Base-by-base conservation (phyloP, 805 yeast genomes). In the Metschnikowia rubicola region DNA sequence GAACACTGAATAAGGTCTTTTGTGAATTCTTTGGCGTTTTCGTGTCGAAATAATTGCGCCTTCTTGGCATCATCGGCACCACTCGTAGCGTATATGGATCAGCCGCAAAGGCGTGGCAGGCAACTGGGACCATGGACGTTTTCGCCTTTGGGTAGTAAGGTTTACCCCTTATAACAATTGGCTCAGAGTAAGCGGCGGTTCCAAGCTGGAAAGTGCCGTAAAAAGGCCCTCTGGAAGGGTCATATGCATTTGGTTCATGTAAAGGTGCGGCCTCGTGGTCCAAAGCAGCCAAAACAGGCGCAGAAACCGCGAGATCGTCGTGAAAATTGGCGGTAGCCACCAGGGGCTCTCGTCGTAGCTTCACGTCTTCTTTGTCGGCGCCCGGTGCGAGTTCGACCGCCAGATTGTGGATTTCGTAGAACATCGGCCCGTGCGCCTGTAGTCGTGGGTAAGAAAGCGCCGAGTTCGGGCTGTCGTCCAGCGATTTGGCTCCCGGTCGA, bases 41-140 rank as follows among this genome's bases (percentile, higher is more conserved):
- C 9, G 40, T 30, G 33, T 46, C 40, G 41, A 51, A 28, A 15
- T 49, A 38, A 17, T 48, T 52, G 33, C 44, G 41, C 17, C 39
- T 41, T 30, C 32, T 41, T n/a, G 55, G 57, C 34, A 55, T 41
- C 37, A 55, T 33, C 13, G 56, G 51, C 35, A 37, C 46, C 12
- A 51, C 45, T 15, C 34, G 35, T 13, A 55, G 44, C 19, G 43
- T 40, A 12, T 39, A 39, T 8, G 44, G 42, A 12, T 31, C 35
- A 3, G 40, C 30, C 19, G 47, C 47, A 29, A 43, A 51, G 28
- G 50, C 56, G 31, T 51, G 47, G 13, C 50, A 54, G 5, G 37
- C 44, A 9, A 53, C 41, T 11, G 30, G n/a, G 30, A 48, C 28
- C 11, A 46, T 30, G 15, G 17, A 31, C 30, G 17, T 17, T 39